A percentile compares a stretch with the other conserved stretches of the same genome.
Evolutionary conservation across 176 grass and related monocot species (phyloP).

Genomic region (Triticum urartu): DNA sequence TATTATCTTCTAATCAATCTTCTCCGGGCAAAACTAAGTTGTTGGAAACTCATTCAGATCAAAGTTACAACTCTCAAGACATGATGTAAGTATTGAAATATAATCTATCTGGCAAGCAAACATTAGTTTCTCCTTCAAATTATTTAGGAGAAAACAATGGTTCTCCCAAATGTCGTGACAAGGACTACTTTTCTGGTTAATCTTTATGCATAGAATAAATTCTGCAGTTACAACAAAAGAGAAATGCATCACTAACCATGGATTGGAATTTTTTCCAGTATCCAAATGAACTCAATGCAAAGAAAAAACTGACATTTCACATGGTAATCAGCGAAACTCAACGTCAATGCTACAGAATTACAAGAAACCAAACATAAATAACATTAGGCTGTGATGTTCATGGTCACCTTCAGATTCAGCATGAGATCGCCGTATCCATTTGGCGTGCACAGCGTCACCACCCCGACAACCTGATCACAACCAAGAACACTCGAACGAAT

Average conservation of each 20-base stretch:
- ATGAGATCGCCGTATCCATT: constrained; percentile 67
- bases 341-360: background rate
- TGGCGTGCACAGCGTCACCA: constrained; percentile 58
- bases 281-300: background rate
- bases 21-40: background rate
- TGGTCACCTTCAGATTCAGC: constrained; percentile 62
- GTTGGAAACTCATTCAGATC: background rate
- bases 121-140: background rate
- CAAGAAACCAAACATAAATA: background rate
- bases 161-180: background rate
- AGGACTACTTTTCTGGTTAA: background rate
- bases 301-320: background rate
- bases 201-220: background rate
- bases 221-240: background rate
- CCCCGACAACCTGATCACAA: constrained; percentile 56
- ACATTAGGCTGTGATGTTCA: background rate
- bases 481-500: background rate
- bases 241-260: background rate
- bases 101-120: background rate
- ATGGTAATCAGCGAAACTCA: background rate
- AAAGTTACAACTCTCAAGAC: background rate
- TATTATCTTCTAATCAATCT: background rate
- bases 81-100: constrained; percentile 1
- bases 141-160: background rate
- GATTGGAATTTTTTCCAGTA: background rate